phyloP scores from a whole-genome alignment of 2,329 filamentous ascomycete species.

The Colletotrichum sp. region DNA sequence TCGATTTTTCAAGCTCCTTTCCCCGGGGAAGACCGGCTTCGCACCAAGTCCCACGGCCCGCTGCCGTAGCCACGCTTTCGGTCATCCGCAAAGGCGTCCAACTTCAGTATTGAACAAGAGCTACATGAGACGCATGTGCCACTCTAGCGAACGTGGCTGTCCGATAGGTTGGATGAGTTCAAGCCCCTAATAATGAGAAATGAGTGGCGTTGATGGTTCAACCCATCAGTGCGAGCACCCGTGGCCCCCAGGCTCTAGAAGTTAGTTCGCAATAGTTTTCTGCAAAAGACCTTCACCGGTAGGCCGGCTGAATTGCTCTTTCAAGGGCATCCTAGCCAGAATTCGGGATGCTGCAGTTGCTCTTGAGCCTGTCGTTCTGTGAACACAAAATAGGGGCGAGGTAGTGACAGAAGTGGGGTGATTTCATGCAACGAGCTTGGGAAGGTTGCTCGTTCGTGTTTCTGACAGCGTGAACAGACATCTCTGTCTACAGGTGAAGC shows the following conservation, averaged over 20 bases:
- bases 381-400: not conserved
- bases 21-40: not conserved
- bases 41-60: not conserved
- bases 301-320: not conserved
- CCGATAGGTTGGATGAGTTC: not conserved
- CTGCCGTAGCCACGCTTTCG: not conserved
- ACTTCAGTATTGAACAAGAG: not conserved
- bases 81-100: not conserved
- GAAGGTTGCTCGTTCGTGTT: not conserved
- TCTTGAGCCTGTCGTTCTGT: not conserved
- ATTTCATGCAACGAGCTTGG: not conserved
- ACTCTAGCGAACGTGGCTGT: not conserved
- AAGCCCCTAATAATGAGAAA: not conserved
- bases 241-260: not conserved
- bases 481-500: not conserved
- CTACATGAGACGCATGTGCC: not conserved
- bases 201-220: constrained; percentile 3
- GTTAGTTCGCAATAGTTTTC: not conserved
- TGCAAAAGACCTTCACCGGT: not conserved
- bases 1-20: not conserved
- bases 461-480: constrained; percentile 9
- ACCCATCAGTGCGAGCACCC: not conserved
- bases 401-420: not conserved
- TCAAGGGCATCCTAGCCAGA: not conserved
- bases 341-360: not conserved